Evolutionary conservation across 1,284 basidiomycete species (phyloP), one percentile per base, ranked within the genome.

Genomic region (Ganoderma boninense): DNA sequence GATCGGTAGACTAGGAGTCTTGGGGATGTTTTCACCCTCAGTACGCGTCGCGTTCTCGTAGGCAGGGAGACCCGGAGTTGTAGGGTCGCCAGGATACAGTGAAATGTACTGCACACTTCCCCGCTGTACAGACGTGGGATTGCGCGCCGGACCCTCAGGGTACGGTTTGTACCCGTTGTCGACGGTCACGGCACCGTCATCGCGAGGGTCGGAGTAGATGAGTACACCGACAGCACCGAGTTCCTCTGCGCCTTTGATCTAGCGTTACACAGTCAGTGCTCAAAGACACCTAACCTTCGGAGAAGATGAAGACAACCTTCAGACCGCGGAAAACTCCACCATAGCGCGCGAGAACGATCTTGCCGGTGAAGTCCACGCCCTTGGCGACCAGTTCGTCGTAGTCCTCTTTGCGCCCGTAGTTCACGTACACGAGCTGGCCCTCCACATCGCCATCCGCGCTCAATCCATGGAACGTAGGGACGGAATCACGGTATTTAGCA

Each of bases 191-290:
- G 86, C 87, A 26, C 96, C 96, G 77, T 98, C 96, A 78, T 98
- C 96, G 66, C 90, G 91, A 16, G 94, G 93, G 81, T 98, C 97
- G 18, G 90, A 91, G 82, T 96, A 99, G 76, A 98, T 97, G 63
- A 93, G 80, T 38, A 90, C 83, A 73, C 90, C 91, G 66, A 83
- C 89, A 10, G 91, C 95, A 26, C 97, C 97, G 4, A 90, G 89
- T 73, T 96, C 94, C 76, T 96, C 88, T 2, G 96, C 95, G 1
- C 91, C 89, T 83, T 94, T 89, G 66, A 96, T 86, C 89, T 96
- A 76, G 16, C 11, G 11, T 29, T n/a, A 42, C 23, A 3, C 8
- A 4, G n/a, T 43, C 11, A 61, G 40, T 3, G 23, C 18, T 4
- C 38, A 16, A 23, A 18, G 40, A 43, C 18, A 2, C 40, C 16